Evolutionary conservation across 176 grass and related monocot genomes (phyloP), one percentile per base, ranked within the genome.

Genomic region (Oryza brachyantha): DNA sequence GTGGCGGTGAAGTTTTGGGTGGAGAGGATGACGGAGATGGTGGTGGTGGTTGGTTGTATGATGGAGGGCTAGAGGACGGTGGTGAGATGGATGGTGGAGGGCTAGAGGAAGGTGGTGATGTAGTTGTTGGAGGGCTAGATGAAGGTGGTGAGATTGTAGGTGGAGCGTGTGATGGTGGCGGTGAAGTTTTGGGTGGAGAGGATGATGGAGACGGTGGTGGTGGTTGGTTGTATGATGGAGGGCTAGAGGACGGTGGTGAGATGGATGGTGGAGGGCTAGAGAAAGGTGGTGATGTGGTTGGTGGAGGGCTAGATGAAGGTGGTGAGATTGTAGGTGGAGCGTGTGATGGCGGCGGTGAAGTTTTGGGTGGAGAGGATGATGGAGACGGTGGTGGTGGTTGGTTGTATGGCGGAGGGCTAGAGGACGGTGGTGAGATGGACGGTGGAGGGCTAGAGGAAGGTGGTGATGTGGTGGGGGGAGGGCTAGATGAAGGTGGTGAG

Each of bases 401-500:
- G 39, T 11, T 41, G 1, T 41, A 41, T 2, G 5, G 19, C 26
- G 62, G 75, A 13, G n/a, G n/a, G n/a, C n/a, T n/a, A n/a, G n/a
- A n/a, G n/a, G n/a, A n/a, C n/a, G n/a, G n/a, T n/a, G n/a, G n/a
- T n/a, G n/a, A n/a, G n/a, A n/a, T n/a, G n/a, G n/a, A n/a, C n/a
- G n/a, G n/a, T n/a, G n/a, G n/a, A n/a, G n/a, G n/a, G n/a, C n/a
- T n/a, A n/a, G n/a, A n/a, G n/a, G n/a, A n/a, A n/a, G n/a, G n/a
- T n/a, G n/a, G n/a, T n/a, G n/a, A n/a, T 1, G 3, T 16, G 13
- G 42, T 45, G 0, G 19, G n/a, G n/a, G n/a, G 1, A 10, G 7
- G 54, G 25, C n/a, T 24, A 0, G n/a, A 25, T 2, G 21, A 1
- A 9, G 19, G 54, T 58, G 54, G 19, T 8, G 21, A 42, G 0